These are phyloP conservation scores for Dalbergia cultrata DNA, from an alignment of 306 rosid species.

Conservation along the genomic window DNA sequence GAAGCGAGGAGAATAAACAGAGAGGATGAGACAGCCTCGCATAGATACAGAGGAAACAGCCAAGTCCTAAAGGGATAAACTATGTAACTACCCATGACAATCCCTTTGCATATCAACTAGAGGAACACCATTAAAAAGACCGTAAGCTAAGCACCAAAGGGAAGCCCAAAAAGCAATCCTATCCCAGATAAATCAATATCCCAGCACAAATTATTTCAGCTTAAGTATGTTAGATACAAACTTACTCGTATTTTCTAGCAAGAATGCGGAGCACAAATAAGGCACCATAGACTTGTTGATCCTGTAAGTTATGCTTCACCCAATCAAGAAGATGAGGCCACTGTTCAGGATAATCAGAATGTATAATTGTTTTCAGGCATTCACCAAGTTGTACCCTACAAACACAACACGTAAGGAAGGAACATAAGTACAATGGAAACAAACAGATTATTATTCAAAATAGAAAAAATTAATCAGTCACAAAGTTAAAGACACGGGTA, in stretches of 20 bases:
- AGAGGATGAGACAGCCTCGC: too few relatives aligned
- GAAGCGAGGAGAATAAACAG: too few relatives aligned
- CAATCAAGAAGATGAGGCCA: slow-evolving; percentile 95
- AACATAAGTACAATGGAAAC: background rate
- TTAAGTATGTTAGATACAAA: slow-evolving; percentile 23
- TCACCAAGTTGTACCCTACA: slow-evolving; percentile 94
- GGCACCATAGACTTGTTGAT: slow-evolving; percentile 90
- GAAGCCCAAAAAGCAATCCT: too few relatives aligned
- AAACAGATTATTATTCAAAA: background rate
- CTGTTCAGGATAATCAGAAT: slow-evolving; percentile 96
- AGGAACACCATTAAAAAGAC: too few relatives aligned
- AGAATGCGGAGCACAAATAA: slow-evolving; percentile 92
- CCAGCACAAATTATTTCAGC: background rate
- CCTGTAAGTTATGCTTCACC: slow-evolving; percentile 95
- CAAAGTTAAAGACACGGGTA: background rate
- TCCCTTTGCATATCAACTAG: too few relatives aligned
- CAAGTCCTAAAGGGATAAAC: too few relatives aligned
- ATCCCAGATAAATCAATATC: too few relatives aligned
- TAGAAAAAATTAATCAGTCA: background rate
- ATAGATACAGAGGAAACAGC: too few relatives aligned
- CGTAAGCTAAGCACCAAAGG: too few relatives aligned
- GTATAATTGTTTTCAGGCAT: slow-evolving; percentile 90
- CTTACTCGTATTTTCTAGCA: slow-evolving; percentile 98
- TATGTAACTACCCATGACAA: too few relatives aligned
- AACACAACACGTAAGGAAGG: slow-evolving; percentile 29